phyloP scores from a whole-genome alignment of 2,329 filamentous ascomycete species.

The Botrytis galanthina region DNA sequence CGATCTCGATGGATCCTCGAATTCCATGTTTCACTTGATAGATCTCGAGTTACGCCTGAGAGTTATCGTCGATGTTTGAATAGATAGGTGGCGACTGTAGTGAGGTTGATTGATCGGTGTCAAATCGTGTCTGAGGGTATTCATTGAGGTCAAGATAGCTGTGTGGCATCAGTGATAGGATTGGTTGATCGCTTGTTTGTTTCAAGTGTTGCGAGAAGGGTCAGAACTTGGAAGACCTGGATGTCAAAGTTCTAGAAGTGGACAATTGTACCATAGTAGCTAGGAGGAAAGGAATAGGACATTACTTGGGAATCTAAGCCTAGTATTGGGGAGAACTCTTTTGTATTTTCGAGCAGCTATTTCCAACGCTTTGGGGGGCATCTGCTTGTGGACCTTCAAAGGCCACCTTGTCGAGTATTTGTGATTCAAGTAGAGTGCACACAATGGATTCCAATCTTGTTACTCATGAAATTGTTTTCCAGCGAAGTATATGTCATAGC shows the following conservation, averaged over 20 bases:
- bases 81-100: not conserved
- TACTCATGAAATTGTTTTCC: not conserved
- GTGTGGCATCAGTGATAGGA: not conserved
- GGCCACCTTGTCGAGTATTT: rapidly evolving
- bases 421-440: not conserved
- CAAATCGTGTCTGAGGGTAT: not conserved
- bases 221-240: not conserved
- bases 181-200: not conserved
- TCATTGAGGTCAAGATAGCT: not conserved
- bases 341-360: not conserved
- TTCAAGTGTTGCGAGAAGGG: not conserved
- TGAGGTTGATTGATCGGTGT: not conserved
- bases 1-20: not conserved
- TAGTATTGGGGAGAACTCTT: not conserved
- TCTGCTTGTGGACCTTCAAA: not conserved
- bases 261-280: not conserved
- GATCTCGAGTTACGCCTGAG: not conserved
- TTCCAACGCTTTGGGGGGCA: not conserved
- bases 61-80: not conserved
- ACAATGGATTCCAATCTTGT: not conserved
- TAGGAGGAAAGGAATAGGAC: not conserved
- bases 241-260: not conserved
- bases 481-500: not conserved
- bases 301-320: not conserved
- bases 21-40: not conserved